These are phyloP conservation scores for Leucaena leucocephala DNA, from an alignment of 306 rosid species.

Conservation along the genomic window DNA sequence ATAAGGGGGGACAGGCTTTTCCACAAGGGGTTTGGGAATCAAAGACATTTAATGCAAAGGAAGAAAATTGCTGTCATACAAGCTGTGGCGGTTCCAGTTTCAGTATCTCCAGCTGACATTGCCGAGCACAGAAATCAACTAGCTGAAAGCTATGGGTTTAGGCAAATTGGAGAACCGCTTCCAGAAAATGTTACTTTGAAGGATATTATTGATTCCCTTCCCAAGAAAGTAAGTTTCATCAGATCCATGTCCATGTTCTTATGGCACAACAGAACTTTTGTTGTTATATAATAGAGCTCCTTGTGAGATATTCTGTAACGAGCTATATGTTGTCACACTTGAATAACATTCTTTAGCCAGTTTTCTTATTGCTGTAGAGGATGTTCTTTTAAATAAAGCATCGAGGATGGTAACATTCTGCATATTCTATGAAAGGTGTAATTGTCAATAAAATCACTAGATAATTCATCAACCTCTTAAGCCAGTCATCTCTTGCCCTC, in stretches of 20 bases:
- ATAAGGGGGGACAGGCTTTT: slow-evolving; percentile 46
- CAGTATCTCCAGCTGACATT: slow-evolving; percentile 57
- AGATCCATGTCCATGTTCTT: slow-evolving; percentile 15
- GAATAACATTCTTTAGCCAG: slow-evolving; percentile 3
- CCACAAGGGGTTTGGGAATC: slow-evolving; percentile 49
- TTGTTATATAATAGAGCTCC: slow-evolving; percentile 11
- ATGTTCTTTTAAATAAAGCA: slow-evolving; percentile 28
- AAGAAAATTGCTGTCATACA: slow-evolving; percentile 50
- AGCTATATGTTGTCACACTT: slow-evolving; percentile 4
- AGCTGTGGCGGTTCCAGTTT: slow-evolving; percentile 78
- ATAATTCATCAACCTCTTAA: slow-evolving; percentile 15
- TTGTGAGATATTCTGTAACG: slow-evolving; percentile 5
- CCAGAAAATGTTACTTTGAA: slow-evolving; percentile 73
- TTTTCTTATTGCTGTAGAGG: slow-evolving; percentile 20
- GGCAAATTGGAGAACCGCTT: slow-evolving; percentile 77
- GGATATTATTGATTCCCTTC: slow-evolving; percentile 79
- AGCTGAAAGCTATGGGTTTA: slow-evolving; percentile 81
- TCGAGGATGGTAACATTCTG: slow-evolving; percentile 5
- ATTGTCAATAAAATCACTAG: background rate
- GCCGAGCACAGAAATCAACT: slow-evolving; percentile 67
- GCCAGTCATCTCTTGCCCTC: background rate
- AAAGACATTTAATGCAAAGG: slow-evolving; percentile 36
- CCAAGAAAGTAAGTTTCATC: slow-evolving; percentile 65
- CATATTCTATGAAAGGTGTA: slow-evolving; percentile 13
- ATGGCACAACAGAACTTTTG: slow-evolving; percentile 5